These are phyloP conservation scores for Cystobasidium ongulense DNA, from an alignment of 768 basidiomycete genomes.

Conservation along the genomic window DNA sequence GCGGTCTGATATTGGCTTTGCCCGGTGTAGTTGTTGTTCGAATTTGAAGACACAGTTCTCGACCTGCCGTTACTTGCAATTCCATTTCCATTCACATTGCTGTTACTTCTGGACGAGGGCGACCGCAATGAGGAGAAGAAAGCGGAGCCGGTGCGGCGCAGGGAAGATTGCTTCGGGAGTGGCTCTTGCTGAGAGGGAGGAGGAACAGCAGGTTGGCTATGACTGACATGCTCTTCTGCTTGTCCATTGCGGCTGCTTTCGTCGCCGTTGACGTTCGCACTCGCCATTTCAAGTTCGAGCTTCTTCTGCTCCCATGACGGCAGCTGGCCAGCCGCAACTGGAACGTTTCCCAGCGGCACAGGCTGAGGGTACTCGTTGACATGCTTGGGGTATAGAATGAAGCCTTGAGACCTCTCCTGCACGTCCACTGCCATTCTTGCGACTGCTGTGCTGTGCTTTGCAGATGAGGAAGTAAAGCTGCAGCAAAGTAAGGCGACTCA, in stretches of 20 bases:
- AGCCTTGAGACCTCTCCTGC: background rate
- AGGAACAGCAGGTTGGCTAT: background rate
- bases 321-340: constrained; percentile 14
- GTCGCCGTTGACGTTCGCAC: background rate
- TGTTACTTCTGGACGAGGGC: background rate
- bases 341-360: constrained; percentile 2
- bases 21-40: background rate
- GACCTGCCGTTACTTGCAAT: background rate
- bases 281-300: constrained; percentile 11
- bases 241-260: background rate
- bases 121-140: constrained; percentile 11
- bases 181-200: background rate
- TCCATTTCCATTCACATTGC: too few species aligned
- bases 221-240: background rate
- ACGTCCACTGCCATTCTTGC: background rate
- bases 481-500: too few species aligned
- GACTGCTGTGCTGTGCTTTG: background rate
- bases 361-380: constrained; percentile 16
- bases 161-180: background rate
- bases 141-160: background rate
- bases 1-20: background rate
- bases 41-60: background rate
- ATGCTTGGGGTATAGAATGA: constrained; percentile 12
- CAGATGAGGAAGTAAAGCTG: too few species aligned
- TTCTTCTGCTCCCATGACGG: constrained; percentile 32